Base-by-base conservation (phyloP, 1,284 basidiomycete genomes). In the Marasmius sp. region DNA sequence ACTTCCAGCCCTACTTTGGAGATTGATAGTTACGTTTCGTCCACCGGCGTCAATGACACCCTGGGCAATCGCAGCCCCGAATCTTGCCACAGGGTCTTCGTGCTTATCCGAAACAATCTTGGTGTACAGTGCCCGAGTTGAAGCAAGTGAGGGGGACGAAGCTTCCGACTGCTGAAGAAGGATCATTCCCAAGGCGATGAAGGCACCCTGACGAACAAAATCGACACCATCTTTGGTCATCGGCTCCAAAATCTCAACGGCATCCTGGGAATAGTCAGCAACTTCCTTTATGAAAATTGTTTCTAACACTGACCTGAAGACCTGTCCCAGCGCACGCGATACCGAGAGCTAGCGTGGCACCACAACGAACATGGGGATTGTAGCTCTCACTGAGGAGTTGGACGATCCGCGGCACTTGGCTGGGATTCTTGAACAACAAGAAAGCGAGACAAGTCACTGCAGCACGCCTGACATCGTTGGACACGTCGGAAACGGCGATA, bases 291-390 rank as follows among this genome's bases (percentile, higher is more conserved):
- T 34, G 36, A 41, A 14, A 69, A 64, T 39, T 20, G 3, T 20
- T 27, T 20, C 38, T 37, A 60, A 18, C 63, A 66, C 67, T 53
- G 64, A 92, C 91, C 81, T 93, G 91, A 57, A 96, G 85, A 61
- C 95, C 96, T 22, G 96, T 98, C n/a, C 96, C 96, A 22, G 96
- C 95, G 70, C 95, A 98, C 16, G 95, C 93, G 67, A 98, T 95
- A 69, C 95, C 95, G 12, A 98, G 82, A 34, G 95, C 95, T 48
- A 98, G 84, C 3, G 96, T 97, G 37, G 95, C 95, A 69, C 95
- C 95, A 69, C 95, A 97, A 55, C 96, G 86, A 34, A 98, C 95
- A 72, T 97, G 95, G n/a, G 96, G 95, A 73, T 98, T 98, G 77
- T 98, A 98, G 71, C 94, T 97, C 80, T 98, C 96, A 67, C 93